Evolutionary conservation across 2,329 filamentous ascomycete species (phyloP), one percentile per base, ranked within the genome.

Genomic region (Hymenotorrendiella dingleyae): DNA sequence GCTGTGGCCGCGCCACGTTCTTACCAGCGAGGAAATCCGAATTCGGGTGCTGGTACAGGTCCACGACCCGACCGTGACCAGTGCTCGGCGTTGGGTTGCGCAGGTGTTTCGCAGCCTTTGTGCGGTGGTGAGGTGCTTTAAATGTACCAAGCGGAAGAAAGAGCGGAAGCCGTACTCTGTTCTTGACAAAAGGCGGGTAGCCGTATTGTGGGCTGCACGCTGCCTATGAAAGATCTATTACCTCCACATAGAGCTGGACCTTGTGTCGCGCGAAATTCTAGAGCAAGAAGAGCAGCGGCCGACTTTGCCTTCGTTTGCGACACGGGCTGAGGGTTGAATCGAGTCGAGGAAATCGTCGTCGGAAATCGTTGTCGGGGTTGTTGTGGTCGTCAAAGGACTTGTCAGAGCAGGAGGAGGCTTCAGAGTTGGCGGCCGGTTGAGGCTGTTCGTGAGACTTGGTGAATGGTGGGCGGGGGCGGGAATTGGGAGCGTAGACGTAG

Each of bases 261-360:
- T 40, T 54, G 53, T 58, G 47, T 49, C 46, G 48, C 53, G 45
- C 50, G 55, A 55, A 45, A 44, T n/a, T n/a, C n/a, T n/a, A n/a
- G n/a, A n/a, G n/a, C n/a, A n/a, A n/a, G 32, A 34, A 21, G 42
- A 20, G 40, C 48, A 40, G 47, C 45, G 42, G 40, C 48, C 32
- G 46, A 39, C n/a, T 35, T 44, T 36, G 36, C 36, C 33, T 52
- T n/a, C 43, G 53, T 56, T 56, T 54, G 54, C 50, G 50, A 56
- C 44, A 47, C 12, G 24, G 27, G 10, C 20, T 21, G 35, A 37
- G 21, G 23, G 11, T 27, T 37, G 22, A 16, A 6, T 37, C 14
- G 22, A 17, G 30, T 33, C 5, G 16, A 34, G 9, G n/a, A 7
- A 21, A 17, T 17, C 5, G 19, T 11, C 8, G 19, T 4, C 14